phyloP scores from a whole-genome alignment of 352 stramenopile genomes.

The Globisporangium takayamanum region DNA sequence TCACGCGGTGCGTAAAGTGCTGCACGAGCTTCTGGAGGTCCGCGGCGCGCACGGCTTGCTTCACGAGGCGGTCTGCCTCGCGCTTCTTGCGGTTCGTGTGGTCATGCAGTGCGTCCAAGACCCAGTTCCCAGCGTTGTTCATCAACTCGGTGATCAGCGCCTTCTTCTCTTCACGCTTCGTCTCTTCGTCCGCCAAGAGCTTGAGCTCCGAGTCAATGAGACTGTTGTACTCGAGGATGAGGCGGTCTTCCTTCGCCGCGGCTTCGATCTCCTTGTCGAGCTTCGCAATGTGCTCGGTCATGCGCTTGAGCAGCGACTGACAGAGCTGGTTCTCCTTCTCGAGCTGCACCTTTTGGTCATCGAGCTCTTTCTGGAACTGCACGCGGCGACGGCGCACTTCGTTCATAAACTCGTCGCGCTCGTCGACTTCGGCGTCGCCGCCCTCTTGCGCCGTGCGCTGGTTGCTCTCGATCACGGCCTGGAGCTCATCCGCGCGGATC shows the following conservation, averaged over 20 bases:
- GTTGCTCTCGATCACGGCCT: slow-evolving; percentile 79
- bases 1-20: slow-evolving; percentile 87
- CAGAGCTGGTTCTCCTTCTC: slow-evolving; percentile 75
- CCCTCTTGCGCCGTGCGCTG: slow-evolving; percentile 76
- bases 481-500: slow-evolving; percentile 65
- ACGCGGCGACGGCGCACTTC: slow-evolving; percentile 66
- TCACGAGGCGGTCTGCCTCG: slow-evolving; percentile 78
- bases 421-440: slow-evolving; percentile 61
- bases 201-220: slow-evolving; percentile 73
- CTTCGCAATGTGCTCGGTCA: slow-evolving; percentile 79
- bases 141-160: slow-evolving; percentile 77
- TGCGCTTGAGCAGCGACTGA: slow-evolving; percentile 69
- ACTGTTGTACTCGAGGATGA: slow-evolving; percentile 71
- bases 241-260: slow-evolving; percentile 53
- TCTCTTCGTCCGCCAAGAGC: slow-evolving; percentile 68
- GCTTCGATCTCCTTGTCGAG: slow-evolving; percentile 75
- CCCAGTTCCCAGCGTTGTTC: slow-evolving; percentile 86
- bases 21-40: slow-evolving; percentile 85
- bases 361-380: slow-evolving; percentile 82
- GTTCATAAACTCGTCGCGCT: slow-evolving; percentile 88
- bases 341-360: slow-evolving; percentile 68
- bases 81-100: slow-evolving; percentile 87
- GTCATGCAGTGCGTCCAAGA: slow-evolving; percentile 73
- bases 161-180: slow-evolving; percentile 88
- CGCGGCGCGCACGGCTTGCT: slow-evolving; percentile 73